These are phyloP conservation scores for Halteria grandinella DNA, from an alignment of 73 alveolate genomes.

Conservation along the genomic window DNA sequence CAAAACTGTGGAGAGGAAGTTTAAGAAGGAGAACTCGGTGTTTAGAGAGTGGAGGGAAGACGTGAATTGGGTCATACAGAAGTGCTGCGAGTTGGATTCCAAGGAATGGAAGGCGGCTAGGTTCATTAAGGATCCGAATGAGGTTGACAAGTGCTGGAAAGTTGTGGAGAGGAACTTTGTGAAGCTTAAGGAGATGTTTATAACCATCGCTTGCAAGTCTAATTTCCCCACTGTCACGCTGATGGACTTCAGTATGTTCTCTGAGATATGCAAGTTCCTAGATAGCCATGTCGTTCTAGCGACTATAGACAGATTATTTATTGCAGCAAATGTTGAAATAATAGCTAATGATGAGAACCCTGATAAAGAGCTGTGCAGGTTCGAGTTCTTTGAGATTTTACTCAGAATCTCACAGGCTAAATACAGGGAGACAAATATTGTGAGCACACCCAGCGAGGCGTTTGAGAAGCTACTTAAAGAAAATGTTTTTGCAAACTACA, in stretches of 20 bases:
- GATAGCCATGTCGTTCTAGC: conserved; percentile 57
- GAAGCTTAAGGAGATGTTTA: conserved; percentile 48
- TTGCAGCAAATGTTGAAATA: conserved; percentile 62
- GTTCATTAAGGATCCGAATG: conserved; percentile 65
- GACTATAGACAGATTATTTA: conserved; percentile 61
- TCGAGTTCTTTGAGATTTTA: conserved; percentile 65
- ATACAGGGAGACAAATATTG: conserved; percentile 57
- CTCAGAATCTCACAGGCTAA: conserved; percentile 63
- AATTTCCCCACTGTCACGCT: conserved; percentile 58
- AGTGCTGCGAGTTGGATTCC: conserved; percentile 43
- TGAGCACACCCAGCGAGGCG: conserved; percentile 48
- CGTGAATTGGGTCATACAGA: conserved; percentile 1
- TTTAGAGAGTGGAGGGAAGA: conserved; percentile 77
- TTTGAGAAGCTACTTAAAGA: conserved; percentile 47
- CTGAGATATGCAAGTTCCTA: conserved; percentile 23
- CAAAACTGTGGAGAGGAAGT: conserved; percentile 28
- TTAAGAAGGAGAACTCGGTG: conserved; percentile 53
- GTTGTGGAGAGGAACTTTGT: conserved; percentile 12
- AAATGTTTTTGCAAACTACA: conserved; percentile 22
- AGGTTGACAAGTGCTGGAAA: background rate
- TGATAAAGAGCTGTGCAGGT: conserved; percentile 62
- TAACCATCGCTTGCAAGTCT: conserved; percentile 35
- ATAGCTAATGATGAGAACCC: conserved; percentile 57
- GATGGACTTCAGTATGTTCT: conserved; percentile 51
- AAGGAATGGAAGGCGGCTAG: conserved; percentile 67